Evolutionary conservation across 768 basidiomycete genomes (phyloP), one percentile per base, ranked within the genome.

Genomic region (Hericium rajendrae): DNA sequence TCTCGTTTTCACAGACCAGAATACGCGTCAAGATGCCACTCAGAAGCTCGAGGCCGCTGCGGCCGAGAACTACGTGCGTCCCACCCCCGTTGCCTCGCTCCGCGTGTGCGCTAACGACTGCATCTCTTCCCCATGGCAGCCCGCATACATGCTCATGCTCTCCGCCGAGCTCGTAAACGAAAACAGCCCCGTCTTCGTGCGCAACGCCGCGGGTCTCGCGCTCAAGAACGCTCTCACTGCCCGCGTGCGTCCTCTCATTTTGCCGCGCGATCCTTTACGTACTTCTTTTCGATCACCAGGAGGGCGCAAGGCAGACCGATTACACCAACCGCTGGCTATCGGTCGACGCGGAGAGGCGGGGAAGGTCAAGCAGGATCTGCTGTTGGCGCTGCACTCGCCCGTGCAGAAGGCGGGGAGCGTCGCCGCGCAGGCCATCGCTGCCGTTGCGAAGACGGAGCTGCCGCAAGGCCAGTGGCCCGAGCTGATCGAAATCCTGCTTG

Each of bases 191-290:
- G 66, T 84, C 38, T 85, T 92, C 69, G 82, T 94, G 54, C 80
- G 97, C 63, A 95, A 91, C 68, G 94, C 95, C n/a, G 94, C 97
- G 22, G 94, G 92, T 69, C 78, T 99, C 53, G 94, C 95, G 18
- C 77, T 99, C 72, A 99, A 98, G 82, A 99, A 99, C 72, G 82
- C 93, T 59, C 73, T 99, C 58, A 82, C 86, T 38, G 92, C 94
- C 59, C 78, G 91, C 66, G 95, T 97, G 76, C 72, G 91, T 57
- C 56, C 55, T 39, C 57, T 48, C 56, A 59, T 59, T 58, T 54
- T 55, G 51, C 11, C n/a, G 13, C 38, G 28, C 12, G 22, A 32
- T 28, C 41, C 10, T 11, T 49, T 58, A 9, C 18, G 16, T n/a
- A 37, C 38, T 56, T 64, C 56, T 56, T 66, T 46, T 38, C 60